Percentiles rank a stretch among this genome's conserved stretches.
phyloP scores from a whole-genome alignment of 73 alveolate species.

The Paramecium biaurelia region DNA sequence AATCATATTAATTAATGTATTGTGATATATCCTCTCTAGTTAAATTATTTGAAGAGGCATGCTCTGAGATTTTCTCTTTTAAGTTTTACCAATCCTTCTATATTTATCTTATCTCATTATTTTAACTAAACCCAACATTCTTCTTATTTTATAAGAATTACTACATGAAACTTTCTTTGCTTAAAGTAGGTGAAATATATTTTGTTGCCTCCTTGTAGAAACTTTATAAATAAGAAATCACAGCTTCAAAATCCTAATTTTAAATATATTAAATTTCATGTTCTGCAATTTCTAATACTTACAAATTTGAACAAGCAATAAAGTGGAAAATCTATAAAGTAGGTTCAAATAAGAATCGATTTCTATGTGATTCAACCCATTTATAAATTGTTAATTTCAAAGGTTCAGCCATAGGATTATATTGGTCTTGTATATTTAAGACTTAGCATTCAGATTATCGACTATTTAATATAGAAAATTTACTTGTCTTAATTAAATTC shows the following conservation, averaged over 20 bases:
- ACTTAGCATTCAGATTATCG: not conserved
- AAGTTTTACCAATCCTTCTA: not conserved
- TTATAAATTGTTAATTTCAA: not conserved
- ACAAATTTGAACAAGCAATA: not conserved
- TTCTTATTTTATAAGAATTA: not conserved
- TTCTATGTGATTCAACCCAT: conserved; percentile 43
- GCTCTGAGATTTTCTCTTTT: conserved; percentile 11
- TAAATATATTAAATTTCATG: not conserved
- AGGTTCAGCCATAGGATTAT: conserved; percentile 12
- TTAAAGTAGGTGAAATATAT: not conserved
- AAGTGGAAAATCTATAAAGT: not conserved
- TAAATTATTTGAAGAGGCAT: not conserved
- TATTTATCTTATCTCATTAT: not conserved
- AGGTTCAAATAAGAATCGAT: conserved; percentile 40
- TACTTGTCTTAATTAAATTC: not conserved
- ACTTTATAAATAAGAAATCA: not conserved
- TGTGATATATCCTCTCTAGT: not conserved
- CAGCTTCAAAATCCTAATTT: not conserved
- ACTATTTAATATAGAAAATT: not conserved
- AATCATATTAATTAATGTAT: not conserved
- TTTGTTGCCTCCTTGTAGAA: conserved; percentile 6
- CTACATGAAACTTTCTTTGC: not conserved
- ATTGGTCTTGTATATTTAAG: not conserved
- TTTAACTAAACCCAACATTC: not conserved
- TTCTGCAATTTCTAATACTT: not conserved